Evolutionary conservation across 495 filamentous ascomycete genomes (phyloP).

Genomic region (Niebla homalea): DNA sequence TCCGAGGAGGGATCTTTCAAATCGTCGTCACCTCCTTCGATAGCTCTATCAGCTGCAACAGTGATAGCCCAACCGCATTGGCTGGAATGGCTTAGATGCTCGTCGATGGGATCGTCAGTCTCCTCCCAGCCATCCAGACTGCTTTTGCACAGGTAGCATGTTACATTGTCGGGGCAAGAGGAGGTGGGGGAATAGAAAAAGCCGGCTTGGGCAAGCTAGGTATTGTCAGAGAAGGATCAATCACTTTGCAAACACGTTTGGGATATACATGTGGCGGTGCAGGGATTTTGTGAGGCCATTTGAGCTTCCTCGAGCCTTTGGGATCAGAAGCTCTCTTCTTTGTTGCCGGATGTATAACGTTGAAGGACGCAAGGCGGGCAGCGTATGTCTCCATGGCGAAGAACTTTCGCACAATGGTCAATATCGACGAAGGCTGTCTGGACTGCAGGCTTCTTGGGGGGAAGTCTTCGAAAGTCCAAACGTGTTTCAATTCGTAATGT

Average conservation of each 20-base stretch:
- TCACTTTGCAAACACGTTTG: background rate
- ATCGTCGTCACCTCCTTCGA: conserved; percentile 45
- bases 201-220: conserved; percentile 73
- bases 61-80: conserved; percentile 82
- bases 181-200: conserved; percentile 74
- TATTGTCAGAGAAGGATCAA: conserved; percentile 5
- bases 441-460: no score
- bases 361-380: conserved; percentile 65
- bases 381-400: conserved; percentile 45
- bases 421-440: no score
- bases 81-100: conserved; percentile 71
- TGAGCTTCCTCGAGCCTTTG: conserved; percentile 45
- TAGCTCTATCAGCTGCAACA: conserved; percentile 50
- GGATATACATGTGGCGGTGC: conserved; percentile 48
- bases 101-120: conserved; percentile 61
- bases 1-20: conserved; percentile 59
- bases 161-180: conserved; percentile 69
- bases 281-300: conserved; percentile 65
- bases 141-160: conserved; percentile 72
- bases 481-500: no score
- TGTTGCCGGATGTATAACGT: conserved; percentile 39
- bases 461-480: no score
- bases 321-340: conserved; percentile 57
- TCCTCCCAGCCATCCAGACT: conserved; percentile 81
- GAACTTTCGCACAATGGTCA: background rate